These are phyloP conservation scores for Anisodus acutangulus DNA, from an alignment of 257 asterid species.

Conservation along the genomic window DNA sequence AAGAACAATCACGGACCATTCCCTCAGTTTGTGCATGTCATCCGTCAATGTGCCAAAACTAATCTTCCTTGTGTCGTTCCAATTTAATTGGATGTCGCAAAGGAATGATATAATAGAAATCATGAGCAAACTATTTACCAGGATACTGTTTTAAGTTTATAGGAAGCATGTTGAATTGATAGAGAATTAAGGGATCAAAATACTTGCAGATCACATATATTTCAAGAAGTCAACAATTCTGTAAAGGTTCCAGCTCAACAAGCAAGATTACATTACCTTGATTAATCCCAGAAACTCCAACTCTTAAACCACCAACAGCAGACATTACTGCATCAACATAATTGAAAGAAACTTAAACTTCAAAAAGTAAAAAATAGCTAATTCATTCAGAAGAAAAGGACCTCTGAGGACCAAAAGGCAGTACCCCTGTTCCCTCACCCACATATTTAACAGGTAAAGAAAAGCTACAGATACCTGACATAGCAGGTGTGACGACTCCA, in stretches of 20 bases:
- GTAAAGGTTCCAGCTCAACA: background rate
- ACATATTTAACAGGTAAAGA: conserved; percentile 8
- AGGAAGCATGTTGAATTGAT: conserved; percentile 16
- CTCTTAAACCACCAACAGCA: conserved; percentile 92
- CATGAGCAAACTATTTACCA: conserved; percentile 4
- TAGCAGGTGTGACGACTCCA: conserved; percentile 98
- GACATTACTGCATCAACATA: conserved; percentile 76
- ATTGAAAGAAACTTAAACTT: conserved; percentile 27
- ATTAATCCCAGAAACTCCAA: conserved; percentile 78
- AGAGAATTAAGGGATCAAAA: conserved; percentile 18
- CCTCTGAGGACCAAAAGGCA: conserved; percentile 20
- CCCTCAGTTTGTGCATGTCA: conserved; percentile 19
- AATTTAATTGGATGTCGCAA: background rate
- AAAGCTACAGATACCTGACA: conserved; percentile 74
- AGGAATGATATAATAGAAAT: conserved; percentile 19
- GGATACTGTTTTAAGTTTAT: background rate
- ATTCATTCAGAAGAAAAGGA: background rate
- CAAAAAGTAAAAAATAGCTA: conserved; percentile 31
- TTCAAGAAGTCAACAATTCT: background rate
- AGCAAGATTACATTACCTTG: conserved; percentile 55
- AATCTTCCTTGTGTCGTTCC: conserved; percentile 15
- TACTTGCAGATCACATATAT: conserved; percentile 10
- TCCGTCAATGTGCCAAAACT: conserved; percentile 1
- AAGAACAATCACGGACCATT: background rate
- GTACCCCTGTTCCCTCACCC: background rate